These are phyloP conservation scores for Cyberlindnera meyerae DNA, from an alignment of 805 yeast species.

Conservation along the genomic window DNA sequence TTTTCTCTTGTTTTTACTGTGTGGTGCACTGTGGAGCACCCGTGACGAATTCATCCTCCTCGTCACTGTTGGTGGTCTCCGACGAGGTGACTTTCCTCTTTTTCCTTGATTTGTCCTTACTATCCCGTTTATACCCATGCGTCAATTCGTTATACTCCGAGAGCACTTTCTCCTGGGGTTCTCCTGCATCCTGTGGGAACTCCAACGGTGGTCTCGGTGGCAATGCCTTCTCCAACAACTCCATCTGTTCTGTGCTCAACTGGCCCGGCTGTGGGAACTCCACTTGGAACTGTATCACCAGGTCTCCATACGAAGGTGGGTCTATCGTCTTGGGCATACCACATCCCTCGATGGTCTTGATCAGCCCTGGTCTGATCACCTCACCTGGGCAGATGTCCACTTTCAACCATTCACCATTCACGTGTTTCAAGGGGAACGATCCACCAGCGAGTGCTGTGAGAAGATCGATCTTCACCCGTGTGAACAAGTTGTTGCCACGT, in stretches of 20 bases:
- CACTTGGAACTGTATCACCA: slow-evolving; percentile 54
- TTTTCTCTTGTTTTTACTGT: neutral
- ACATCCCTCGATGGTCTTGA: slow-evolving; percentile 42
- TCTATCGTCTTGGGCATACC: slow-evolving; percentile 53
- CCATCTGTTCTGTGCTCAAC: slow-evolving; percentile 64
- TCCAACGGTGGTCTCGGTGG: slow-evolving; percentile 61
- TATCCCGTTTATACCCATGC: slow-evolving; percentile 3
- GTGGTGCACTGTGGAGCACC: neutral
- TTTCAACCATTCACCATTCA: slow-evolving; percentile 34
- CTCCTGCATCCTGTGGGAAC: slow-evolving; percentile 59
- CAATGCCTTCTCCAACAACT: slow-evolving; percentile 63
- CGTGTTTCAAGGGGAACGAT: slow-evolving; percentile 31
- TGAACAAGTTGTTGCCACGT: slow-evolving; percentile 39
- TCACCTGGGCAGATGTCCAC: slow-evolving; percentile 46
- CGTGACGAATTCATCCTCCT: neutral
- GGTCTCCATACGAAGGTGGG: slow-evolving; percentile 40
- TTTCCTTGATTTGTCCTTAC: slow-evolving; percentile 10
- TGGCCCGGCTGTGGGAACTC: slow-evolving; percentile 58
- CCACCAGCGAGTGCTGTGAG: slow-evolving; percentile 60
- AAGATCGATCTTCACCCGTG: slow-evolving; percentile 43
- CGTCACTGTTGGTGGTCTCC: neutral
- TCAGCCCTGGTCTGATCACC: slow-evolving; percentile 42
- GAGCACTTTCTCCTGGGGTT: slow-evolving; percentile 44
- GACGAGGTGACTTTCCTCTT: slow-evolving; percentile 3
- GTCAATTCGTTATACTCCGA: slow-evolving; percentile 11